A percentile compares a stretch with the other conserved stretches of the same genome.
phyloP scores from a whole-genome alignment of 192 early-diverging fungal species.

The Umbelopsis isabellina region DNA sequence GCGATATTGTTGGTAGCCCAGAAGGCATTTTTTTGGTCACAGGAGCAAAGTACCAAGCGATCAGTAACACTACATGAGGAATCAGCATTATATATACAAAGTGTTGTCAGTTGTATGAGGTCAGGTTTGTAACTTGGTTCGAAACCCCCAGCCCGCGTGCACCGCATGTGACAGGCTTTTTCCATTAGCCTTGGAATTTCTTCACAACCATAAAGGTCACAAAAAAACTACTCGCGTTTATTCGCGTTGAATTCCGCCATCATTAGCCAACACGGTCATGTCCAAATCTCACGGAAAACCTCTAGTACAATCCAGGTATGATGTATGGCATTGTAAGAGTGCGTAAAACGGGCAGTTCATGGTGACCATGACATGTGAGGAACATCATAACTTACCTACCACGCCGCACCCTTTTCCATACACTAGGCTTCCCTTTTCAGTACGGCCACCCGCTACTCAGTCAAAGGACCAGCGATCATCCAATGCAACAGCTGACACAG shows the following conservation, averaged over 20 bases:
- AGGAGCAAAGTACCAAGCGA: constrained; percentile 18
- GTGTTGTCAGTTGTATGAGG: background rate
- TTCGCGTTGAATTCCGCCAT: constrained; percentile 2
- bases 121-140: background rate
- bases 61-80: background rate
- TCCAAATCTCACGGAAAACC: background rate
- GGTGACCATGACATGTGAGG: no score
- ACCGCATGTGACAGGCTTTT: constrained; percentile 10
- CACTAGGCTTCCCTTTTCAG: constrained; percentile 18
- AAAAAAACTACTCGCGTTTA: constrained; percentile 8
- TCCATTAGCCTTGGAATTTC: background rate
- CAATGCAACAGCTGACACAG: constrained; percentile 1
- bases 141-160: background rate
- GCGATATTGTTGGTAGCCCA: background rate
- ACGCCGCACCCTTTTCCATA: background rate
- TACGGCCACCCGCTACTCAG: constrained; percentile 5
- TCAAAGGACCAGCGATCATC: constrained; percentile 15
- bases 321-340: no score
- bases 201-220: no score
- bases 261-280: background rate
- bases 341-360: no score
- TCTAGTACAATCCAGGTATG: constrained; percentile 1
- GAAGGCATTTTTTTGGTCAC: background rate
- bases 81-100: constrained; percentile 4
- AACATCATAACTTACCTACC: no score